Evolutionary conservation across 768 basidiomycete genomes (phyloP), one percentile per base, ranked within the genome.

Genomic region (Suillus plorans): DNA sequence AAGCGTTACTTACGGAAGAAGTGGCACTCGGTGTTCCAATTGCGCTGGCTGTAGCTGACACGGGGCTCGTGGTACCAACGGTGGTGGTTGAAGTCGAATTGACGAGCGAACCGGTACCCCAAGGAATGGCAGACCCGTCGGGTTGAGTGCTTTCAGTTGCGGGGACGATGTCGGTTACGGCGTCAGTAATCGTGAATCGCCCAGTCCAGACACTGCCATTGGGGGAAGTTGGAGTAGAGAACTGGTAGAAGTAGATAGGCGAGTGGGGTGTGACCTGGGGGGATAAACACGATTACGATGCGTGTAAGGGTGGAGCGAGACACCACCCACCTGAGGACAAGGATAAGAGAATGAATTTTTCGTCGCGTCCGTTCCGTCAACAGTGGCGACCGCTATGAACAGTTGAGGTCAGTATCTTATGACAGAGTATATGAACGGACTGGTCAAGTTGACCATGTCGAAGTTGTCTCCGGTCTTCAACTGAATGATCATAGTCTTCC

Each of bases 181-280:
- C 53, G 41, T 81, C 83, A 4, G 88, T 85, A 70, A 94, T 91
- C 42, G 88, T 79, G 81, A 92, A 94, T 28, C 92, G 89, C 18
- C 85, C 86, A 2, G 91, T 90, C 92, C 92, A 94, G 28, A 70
- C 68, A 71, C 79, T 80, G 58, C n/a, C n/a, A n/a, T 70, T 71
- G 44, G 76, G 1, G 0, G 84, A 71, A 7, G 66, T 70, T 0
- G 82, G 77, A 1, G 85, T 75, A 18, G 84, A 79, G 80, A 90
- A 93, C 70, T 92, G 90, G 75, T 91, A 91, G 80, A 93, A 94
- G 79, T 92, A 94, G 68, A 93, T 86, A 44, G 85, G 71, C 2
- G 91, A 81, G 74, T 89, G 80, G 22, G 85, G 83, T 22, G 77
- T 78, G 45, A 93, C 90, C 88, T 90, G 69, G 34, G 10, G 22